Evolutionary conservation across 2,329 filamentous ascomycete species (phyloP).

Genomic region (Talaromyces sp.): DNA sequence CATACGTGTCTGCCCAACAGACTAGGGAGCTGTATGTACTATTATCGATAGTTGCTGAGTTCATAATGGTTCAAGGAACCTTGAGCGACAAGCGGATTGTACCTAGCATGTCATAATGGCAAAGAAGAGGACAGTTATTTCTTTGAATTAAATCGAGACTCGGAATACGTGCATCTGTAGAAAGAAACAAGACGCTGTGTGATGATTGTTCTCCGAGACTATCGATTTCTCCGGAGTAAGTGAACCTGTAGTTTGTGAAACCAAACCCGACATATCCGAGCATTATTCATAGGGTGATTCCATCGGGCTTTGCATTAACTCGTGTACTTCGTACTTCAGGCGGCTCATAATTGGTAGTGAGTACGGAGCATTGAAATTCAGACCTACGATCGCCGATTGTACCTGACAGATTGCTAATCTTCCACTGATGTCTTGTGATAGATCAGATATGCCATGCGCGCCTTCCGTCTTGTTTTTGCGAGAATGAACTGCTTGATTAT

Average conservation of each 20-base stretch:
- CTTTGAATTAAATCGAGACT: neutral
- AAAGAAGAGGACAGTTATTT: neutral
- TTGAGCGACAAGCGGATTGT: neutral
- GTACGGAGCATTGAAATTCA: neutral
- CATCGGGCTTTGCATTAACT: neutral
- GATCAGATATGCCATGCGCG: too few species aligned
- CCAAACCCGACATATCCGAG: neutral
- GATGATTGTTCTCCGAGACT: neutral
- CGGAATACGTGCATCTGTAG: neutral
- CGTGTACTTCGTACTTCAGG: neutral
- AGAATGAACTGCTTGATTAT: too few species aligned
- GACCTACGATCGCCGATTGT: neutral
- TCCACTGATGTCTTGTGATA: neutral
- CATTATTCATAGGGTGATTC: neutral
- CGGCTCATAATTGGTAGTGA: neutral
- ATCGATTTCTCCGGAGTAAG: constrained; percentile 1
- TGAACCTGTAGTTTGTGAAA: neutral
- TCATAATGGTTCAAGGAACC: neutral
- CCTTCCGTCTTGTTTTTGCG: too few species aligned
- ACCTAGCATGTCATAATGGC: too few species aligned
- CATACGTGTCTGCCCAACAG: neutral
- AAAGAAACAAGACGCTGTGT: neutral
- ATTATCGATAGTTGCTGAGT: too few species aligned
- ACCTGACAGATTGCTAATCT: neutral
- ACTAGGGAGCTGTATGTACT: too few species aligned